phyloP scores from a whole-genome alignment of 140 eudicot species.

The Stevia rebaudiana region DNA sequence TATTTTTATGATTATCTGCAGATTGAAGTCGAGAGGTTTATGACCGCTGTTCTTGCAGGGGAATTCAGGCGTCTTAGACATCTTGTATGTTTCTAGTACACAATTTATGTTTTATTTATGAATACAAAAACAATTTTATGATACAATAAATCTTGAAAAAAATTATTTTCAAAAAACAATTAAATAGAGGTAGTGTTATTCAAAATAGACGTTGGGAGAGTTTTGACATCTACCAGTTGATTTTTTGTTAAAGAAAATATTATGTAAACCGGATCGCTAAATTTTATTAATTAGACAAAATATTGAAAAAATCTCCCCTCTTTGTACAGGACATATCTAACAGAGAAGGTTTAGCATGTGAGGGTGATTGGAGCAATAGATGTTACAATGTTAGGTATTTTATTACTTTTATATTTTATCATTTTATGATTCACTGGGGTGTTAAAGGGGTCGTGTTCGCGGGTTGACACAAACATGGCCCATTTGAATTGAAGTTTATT shows the following conservation, averaged over 20 bases:
- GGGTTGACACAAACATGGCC: background rate
- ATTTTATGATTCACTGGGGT: background rate
- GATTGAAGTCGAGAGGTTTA: slow-evolving; percentile 69
- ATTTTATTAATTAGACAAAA: background rate
- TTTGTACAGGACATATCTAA: slow-evolving; percentile 69
- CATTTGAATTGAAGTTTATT: background rate
- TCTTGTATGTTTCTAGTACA: slow-evolving; percentile 44
- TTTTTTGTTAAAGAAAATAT: background rate
- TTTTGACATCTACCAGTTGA: background rate
- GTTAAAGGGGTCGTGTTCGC: no score
- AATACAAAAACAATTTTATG: background rate
- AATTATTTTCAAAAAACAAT: no score
- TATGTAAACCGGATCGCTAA: background rate
- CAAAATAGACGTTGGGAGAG: background rate
- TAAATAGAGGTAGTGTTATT: no score
- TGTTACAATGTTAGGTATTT: slow-evolving; percentile 50
- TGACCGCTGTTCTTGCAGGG: slow-evolving; percentile 64
- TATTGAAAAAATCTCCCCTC: background rate
- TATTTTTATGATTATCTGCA: slow-evolving; percentile 24
- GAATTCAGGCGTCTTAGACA: slow-evolving; percentile 62
- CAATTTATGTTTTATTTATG: background rate
- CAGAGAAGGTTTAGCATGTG: slow-evolving; percentile 78
- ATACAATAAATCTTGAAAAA: no score
- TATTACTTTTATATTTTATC: background rate
- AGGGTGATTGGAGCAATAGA: slow-evolving; percentile 74